Evolutionary conservation across 306 rosid species (phyloP).

Genomic region (Cyamopsis tetragonoloba): DNA sequence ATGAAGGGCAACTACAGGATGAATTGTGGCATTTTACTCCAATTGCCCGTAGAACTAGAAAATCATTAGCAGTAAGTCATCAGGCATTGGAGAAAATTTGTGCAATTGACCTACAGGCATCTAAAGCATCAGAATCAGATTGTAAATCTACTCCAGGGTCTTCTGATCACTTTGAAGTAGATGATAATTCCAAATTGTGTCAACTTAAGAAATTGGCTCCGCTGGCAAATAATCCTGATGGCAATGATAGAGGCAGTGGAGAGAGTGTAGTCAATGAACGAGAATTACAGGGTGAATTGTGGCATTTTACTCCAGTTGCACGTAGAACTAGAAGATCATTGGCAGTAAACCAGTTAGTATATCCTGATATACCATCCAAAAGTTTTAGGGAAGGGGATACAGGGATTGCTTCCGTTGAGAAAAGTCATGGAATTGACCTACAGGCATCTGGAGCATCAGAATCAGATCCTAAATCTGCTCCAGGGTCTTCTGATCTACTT

Average conservation of each 20-base stretch:
- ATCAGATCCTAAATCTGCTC: constrained; percentile 38
- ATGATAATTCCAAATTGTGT: constrained; percentile 24
- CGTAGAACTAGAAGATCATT: constrained; percentile 63
- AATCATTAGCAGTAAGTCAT: constrained; percentile 37
- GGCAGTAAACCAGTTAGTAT: constrained; percentile 33
- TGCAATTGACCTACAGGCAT: constrained; percentile 21
- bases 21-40: constrained; percentile 36
- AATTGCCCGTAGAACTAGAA: constrained; percentile 67
- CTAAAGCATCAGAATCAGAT: constrained; percentile 27
- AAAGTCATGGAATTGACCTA: constrained; percentile 22
- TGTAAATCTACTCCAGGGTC: constrained; percentile 33
- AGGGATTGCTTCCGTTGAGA: too few species aligned
- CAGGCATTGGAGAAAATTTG: constrained; percentile 29
- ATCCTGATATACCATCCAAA: too few species aligned
- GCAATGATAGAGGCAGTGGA: constrained; percentile 5
- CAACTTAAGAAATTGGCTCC: constrained; percentile 27
- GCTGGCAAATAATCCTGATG: constrained; percentile 16
- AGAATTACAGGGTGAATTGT: constrained; percentile 28
- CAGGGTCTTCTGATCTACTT: constrained; percentile 19
- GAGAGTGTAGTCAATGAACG: constrained; percentile 10
- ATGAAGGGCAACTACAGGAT: constrained; percentile 29
- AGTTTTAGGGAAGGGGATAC: too few species aligned
- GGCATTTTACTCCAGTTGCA: constrained; percentile 47
- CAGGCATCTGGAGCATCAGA: constrained; percentile 23
- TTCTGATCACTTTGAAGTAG: constrained; percentile 23